Evolutionary conservation across 2,329 filamentous ascomycete species (phyloP), one percentile per base, ranked within the genome.

Genomic region (Fusarium irregulare): DNA sequence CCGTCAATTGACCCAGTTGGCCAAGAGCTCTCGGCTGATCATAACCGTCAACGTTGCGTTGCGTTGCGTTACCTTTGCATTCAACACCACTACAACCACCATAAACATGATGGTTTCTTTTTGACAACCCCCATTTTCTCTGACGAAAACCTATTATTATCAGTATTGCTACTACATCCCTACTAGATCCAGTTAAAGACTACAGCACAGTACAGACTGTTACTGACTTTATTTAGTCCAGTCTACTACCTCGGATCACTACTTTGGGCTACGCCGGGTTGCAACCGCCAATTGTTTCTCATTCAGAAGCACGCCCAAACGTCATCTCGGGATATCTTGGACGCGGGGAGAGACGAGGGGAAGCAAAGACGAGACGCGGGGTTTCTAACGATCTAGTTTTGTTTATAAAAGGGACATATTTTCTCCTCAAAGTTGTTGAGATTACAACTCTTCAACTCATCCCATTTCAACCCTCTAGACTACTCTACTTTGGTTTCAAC

Each of bases 121-220:
- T 71, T 70, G 68, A 64, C 67, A 60, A 47, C 58, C 63, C 28
- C 34, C 55, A 54, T 71, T 71, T 51, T 70, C 64, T 64, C 54
- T 70, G 68, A 71, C 68, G 60, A 67, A 71, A 56, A 64, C 41
- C 28, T 70, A 70, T 70, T 71, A 70, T 71, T 56, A 34, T 41
- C 20, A 13, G 21, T 45, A n/a, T 54, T 16, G 6, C n/a, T n/a
- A 27, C 37, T 40, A 14, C 20, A 51, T 51, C 18, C 34, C 13
- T 41, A 41, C 21, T 51, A 51, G 49, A n/a, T 16, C 49, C 25
- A 51, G 20, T 13, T 41, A 41, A 51, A 27, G 9, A 27, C 21
- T 51, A 51, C 23, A 41, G 34, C 13, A 41, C 42, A 23, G 51
- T 47, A 57, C 61, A 34, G n/a, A 32, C 27, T 48, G 34, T 42